Percentiles rank a stretch among this genome's conserved stretches.
These are phyloP conservation scores for Paecilomyces formosus DNA, from an alignment of 2,329 filamentous ascomycete species.

Conservation along the genomic window DNA sequence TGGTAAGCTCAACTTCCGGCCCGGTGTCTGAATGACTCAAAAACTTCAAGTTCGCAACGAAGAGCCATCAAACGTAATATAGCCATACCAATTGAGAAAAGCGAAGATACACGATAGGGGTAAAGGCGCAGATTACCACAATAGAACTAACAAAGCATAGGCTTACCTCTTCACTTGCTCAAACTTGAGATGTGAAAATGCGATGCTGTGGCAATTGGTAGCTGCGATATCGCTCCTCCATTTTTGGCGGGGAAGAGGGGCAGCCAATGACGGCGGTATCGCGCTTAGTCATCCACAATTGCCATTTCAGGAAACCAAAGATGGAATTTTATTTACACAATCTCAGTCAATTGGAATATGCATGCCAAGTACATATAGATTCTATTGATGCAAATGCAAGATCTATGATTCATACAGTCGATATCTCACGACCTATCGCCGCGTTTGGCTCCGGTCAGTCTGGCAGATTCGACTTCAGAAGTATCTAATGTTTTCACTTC, in stretches of 20 bases:
- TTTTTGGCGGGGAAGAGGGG: conserved; percentile 2
- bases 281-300: conserved; percentile 16
- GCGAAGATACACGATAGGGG: conserved; percentile 1
- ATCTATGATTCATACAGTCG: not conserved
- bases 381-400: not conserved
- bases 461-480: conserved; percentile 5
- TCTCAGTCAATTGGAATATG: not conserved
- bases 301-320: not conserved
- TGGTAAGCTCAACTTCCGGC: not conserved
- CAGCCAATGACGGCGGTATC: conserved; percentile 13
- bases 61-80: not conserved
- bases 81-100: conserved; percentile 2
- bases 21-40: not conserved
- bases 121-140: not conserved
- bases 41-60: not conserved
- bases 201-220: conserved; percentile 13
- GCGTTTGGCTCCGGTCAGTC: conserved; percentile 2
- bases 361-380: not conserved
- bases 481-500: conserved; percentile 3
- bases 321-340: not conserved
- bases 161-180: conserved; percentile 14
- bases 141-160: not conserved
- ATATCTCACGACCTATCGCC: not conserved
- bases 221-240: conserved; percentile 25
- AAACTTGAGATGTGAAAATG: conserved; percentile 9